phyloP scores from a whole-genome alignment of 1,284 basidiomycete genomes.

The Pterulicium gracile region DNA sequence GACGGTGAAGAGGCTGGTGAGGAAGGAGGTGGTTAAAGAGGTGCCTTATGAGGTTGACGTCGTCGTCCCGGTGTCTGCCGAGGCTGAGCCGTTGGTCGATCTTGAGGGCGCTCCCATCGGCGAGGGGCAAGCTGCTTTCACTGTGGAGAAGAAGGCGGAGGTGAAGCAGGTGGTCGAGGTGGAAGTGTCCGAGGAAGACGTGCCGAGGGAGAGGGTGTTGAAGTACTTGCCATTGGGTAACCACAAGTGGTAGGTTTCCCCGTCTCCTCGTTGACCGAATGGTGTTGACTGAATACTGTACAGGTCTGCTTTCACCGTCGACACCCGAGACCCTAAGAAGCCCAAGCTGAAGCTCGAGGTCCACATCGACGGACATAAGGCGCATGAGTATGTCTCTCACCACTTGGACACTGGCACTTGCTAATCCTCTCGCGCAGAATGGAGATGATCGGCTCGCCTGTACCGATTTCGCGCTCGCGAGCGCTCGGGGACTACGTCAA shows the following conservation, averaged over 20 bases:
- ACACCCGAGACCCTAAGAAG: constrained; percentile 45
- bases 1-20: constrained; percentile 23
- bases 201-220: constrained; percentile 52
- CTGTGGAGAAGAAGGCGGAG: too few species aligned
- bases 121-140: too few species aligned
- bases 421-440: constrained; percentile 21
- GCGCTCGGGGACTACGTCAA: constrained; percentile 38
- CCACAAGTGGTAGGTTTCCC: constrained; percentile 43
- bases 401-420: background rate
- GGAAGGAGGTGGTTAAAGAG: background rate
- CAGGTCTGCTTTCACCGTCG: constrained; percentile 66
- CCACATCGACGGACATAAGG: constrained; percentile 52
- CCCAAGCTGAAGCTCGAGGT: constrained; percentile 51
- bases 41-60: constrained; percentile 14
- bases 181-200: constrained; percentile 19
- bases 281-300: background rate
- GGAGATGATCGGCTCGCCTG: constrained; percentile 36
- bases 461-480: constrained; percentile 30
- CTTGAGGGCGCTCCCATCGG: too few species aligned
- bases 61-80: too few species aligned
- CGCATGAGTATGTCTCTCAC: constrained; percentile 38
- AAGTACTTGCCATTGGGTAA: constrained; percentile 58
- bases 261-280: background rate
- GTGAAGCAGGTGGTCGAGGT: constrained; percentile 10
- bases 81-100: too few species aligned